These are phyloP conservation scores for Veloboletus limbatus DNA, from an alignment of 1,284 basidiomycete species.

Conservation along the genomic window DNA sequence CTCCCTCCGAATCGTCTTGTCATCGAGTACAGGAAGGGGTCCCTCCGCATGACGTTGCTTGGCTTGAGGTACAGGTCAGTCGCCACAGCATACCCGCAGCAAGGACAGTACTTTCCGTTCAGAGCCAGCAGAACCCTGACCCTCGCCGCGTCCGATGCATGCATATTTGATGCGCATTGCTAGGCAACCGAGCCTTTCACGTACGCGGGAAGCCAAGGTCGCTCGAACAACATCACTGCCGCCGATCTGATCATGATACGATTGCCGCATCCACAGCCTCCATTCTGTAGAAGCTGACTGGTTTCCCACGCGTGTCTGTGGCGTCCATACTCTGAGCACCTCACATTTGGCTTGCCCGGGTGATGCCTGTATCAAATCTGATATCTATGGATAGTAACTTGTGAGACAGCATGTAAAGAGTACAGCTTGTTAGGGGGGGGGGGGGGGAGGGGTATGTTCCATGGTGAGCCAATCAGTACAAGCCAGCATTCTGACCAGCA, in stretches of 20 bases:
- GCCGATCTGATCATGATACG: conserved; percentile 12
- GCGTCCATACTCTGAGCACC: background rate
- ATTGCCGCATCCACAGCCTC: conserved; percentile 16
- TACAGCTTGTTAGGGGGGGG: conserved; percentile 24
- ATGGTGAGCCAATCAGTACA: conserved; percentile 20
- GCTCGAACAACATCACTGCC: conserved; percentile 1
- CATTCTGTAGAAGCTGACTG: conserved; percentile 1
- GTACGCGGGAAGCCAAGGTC: conserved; percentile 12
- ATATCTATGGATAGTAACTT: background rate
- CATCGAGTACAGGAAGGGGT: background rate
- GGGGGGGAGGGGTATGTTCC: conserved; percentile 23
- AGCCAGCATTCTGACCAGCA: conserved; percentile 27
- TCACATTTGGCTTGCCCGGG: too few species aligned
- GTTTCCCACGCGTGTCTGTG: conserved; percentile 26
- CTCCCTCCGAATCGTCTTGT: background rate
- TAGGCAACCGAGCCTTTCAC: conserved; percentile 23
- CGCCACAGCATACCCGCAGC: conserved; percentile 11
- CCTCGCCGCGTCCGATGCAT: conserved; percentile 8
- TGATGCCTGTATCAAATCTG: conserved; percentile 10
- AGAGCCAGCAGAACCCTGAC: conserved; percentile 4
- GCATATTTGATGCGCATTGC: conserved; percentile 26
- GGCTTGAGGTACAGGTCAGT: conserved; percentile 1
- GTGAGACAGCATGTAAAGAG: conserved; percentile 13
- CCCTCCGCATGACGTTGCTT: background rate
- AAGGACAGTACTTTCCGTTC: conserved; percentile 2